phyloP scores from a whole-genome alignment of 2,329 filamentous ascomycete genomes.

The Monosporascus sp. region DNA sequence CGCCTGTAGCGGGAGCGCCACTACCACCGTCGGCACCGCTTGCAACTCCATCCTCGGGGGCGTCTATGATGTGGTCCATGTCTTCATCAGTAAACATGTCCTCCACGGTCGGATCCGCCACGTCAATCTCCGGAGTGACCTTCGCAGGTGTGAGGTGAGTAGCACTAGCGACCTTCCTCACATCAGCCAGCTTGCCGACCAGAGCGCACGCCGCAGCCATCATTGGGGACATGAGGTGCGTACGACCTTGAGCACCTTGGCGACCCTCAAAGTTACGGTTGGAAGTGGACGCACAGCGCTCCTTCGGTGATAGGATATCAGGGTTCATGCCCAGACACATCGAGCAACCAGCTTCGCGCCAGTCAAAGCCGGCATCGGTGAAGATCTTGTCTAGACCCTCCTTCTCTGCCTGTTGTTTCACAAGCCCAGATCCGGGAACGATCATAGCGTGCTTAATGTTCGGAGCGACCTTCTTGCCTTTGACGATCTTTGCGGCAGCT shows the following conservation, averaged over 20 bases:
- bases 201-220: constrained; percentile 93
- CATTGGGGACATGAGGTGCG: constrained; percentile 93
- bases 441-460: constrained; percentile 96
- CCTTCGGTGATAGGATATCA: constrained; percentile 85
- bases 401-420: constrained; percentile 85
- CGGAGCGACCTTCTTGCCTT: constrained; percentile 77
- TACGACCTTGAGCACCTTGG: constrained; percentile 85
- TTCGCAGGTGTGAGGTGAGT: neutral
- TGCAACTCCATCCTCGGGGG: constrained; percentile 58
- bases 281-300: constrained; percentile 91
- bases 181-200: constrained; percentile 84
- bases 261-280: constrained; percentile 98
- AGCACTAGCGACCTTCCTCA: constrained; percentile 29
- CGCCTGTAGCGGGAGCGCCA: constrained; percentile 45
- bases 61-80: constrained; percentile 45
- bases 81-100: constrained; percentile 47
- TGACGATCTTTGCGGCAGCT: constrained; percentile 77
- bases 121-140: constrained; percentile 57
- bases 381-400: constrained; percentile 96
- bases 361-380: constrained; percentile 86
- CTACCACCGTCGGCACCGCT: constrained; percentile 57
- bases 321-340: constrained; percentile 99
- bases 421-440: constrained; percentile 88
- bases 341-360: constrained; percentile 95
- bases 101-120: constrained; percentile 44